phyloP scores from a whole-genome alignment of 305 asterid species.

The Fraxinus dipetala region DNA sequence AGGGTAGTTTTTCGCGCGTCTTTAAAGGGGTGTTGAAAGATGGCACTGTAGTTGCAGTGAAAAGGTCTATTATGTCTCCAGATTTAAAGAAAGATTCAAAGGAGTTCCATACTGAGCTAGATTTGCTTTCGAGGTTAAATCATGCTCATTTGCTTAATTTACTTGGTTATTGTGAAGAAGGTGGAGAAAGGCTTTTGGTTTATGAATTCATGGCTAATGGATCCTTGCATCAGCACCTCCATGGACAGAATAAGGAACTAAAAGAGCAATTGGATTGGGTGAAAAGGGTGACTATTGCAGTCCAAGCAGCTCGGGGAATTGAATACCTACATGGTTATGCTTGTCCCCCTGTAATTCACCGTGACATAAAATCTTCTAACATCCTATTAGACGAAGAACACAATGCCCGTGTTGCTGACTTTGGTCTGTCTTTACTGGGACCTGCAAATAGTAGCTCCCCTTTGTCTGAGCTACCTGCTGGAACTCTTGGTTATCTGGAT shows the following conservation, averaged over 20 bases:
- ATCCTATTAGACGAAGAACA: conserved; percentile 53
- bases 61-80: conserved; percentile 42
- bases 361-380: conserved; percentile 52
- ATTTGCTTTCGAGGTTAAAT: conserved; percentile 45
- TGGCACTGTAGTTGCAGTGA: conserved; percentile 47
- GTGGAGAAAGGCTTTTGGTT: conserved; percentile 47
- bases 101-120: conserved; percentile 48
- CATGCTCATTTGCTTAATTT: conserved; percentile 50
- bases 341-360: conserved; percentile 53
- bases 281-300: conserved; percentile 47
- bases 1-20: conserved; percentile 50
- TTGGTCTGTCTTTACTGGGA: conserved; percentile 49
- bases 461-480: conserved; percentile 48
- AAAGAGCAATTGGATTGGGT: conserved; percentile 49
- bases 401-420: conserved; percentile 52
- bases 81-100: conserved; percentile 48
- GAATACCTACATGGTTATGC: conserved; percentile 51
- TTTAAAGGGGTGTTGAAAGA: conserved; percentile 47
- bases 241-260: conserved; percentile 25
- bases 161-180: conserved; percentile 51
- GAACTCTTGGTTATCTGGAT: conserved; percentile 50
- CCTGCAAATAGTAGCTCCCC: conserved; percentile 53
- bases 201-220: conserved; percentile 56
- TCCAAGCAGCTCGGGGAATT: conserved; percentile 51
- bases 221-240: conserved; percentile 44